Evolutionary conservation across 2,329 filamentous ascomycete genomes (phyloP), one percentile per base, ranked within the genome.

Genomic region (Cordyceps cateniannulata): DNA sequence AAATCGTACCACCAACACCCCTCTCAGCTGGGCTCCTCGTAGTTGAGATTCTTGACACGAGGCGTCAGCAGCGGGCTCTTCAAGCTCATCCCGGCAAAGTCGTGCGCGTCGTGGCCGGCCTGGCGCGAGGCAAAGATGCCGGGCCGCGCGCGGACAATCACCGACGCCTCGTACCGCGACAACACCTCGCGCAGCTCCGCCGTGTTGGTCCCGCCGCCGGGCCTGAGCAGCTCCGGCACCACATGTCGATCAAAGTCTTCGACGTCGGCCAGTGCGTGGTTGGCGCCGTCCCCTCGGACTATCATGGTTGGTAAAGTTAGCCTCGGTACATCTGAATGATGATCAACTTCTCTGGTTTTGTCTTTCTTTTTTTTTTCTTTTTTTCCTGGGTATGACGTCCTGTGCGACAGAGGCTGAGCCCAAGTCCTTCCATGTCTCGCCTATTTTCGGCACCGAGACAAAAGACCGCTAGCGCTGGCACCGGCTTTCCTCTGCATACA

Each of bases 221-320:
- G 4, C 3, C 29, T 18, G 12, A 47, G 25, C 14, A 67, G 62
- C 2, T 62, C 25, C 0, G 72, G 69, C 0, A 66, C 32, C 1
- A 76, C 65, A 5, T 66, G 66, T 10, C 74, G 71, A 0, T 74
- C 71, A 48, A 84, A 72, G 40, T 80, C 76, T 2, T 72, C 66
- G 0, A 81, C 78, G 65, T 85, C 82, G 7, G 78, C 68, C 40
- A 85, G 80, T 3, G 78, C 81, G 56, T 84, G 81, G 63, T 85
- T 85, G 6, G 80, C 81, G 1, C 80, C 82, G 68, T 85, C 82
- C 3, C 82, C 82, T 14, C 82, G 76, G 65, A 81, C 82, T 85
- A 8, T 1, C 2, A 62, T 35, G 35, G 9, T 10, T 10, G 24
- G n/a, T 47, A 52, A 27, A 38, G 32, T 60, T 24, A 62, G 63